Evolutionary conservation across 805 yeast genomes (phyloP).

Genomic region (Candida nemodendra): DNA sequence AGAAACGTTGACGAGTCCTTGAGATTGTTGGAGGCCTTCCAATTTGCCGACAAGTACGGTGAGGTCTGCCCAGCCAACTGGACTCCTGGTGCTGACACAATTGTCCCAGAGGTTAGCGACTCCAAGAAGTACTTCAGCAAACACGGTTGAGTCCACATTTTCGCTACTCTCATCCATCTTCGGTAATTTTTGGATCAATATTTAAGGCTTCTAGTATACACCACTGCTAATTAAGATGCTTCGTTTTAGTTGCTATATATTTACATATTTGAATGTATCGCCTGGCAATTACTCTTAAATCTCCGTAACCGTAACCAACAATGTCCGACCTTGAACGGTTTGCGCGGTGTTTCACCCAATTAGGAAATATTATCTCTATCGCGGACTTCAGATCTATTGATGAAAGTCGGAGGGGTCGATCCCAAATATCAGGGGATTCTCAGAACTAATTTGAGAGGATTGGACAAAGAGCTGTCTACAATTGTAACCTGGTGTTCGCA

Average conservation of each 20-base stretch:
- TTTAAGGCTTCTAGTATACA: no score
- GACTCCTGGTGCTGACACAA: slow-evolving; percentile 92
- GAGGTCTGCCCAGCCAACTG: slow-evolving; percentile 99
- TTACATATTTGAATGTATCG: no score
- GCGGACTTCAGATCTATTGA: no score
- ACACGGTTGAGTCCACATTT: slow-evolving; percentile 42
- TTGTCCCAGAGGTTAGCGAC: slow-evolving; percentile 75
- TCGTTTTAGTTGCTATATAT: no score
- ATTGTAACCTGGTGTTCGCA: slow-evolving; percentile 15
- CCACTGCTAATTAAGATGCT: no score
- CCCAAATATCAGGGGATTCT: background rate
- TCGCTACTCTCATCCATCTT: no score
- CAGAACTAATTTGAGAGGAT: slow-evolving; percentile 8
- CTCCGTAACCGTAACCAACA: no score
- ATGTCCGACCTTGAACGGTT: no score
- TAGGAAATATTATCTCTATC: background rate
- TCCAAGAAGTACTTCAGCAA: slow-evolving; percentile 78
- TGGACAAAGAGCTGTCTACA: slow-evolving; percentile 14
- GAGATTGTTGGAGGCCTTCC: slow-evolving; percentile 98
- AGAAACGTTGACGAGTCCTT: slow-evolving; percentile 97
- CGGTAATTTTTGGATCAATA: no score
- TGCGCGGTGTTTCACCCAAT: background rate
- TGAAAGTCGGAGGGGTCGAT: no score
- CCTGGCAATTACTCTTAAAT: no score
- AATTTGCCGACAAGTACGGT: slow-evolving; percentile 98